Base-by-base conservation (phyloP, 2,329 filamentous ascomycete species). In the Colletotrichum gigasporum region DNA sequence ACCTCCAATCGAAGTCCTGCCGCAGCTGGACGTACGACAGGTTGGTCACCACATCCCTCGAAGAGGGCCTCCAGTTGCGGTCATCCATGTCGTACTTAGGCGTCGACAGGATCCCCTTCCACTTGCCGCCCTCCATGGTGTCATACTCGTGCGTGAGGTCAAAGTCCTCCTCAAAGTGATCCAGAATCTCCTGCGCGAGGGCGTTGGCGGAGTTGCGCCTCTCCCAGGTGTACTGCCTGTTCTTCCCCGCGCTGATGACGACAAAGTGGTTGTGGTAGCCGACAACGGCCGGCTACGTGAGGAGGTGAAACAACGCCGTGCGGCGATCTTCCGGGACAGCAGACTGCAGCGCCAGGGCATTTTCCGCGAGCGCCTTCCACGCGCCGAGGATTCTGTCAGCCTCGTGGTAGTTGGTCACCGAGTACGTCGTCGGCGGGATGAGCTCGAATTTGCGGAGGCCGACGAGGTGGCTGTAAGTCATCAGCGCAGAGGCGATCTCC, bases 351-450 rank as follows among this genome's bases (percentile, higher is more conserved):
- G 71, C 72, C 58, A 84, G 77, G 1, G 85, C 83, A 32, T 78
- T 74, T 11, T 75, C 69, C 2, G 78, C 79, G 32, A 88, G 79
- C 0, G 75, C 68, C 11, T 79, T 72, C 87, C 88, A 90, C 64
- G 85, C 80, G 3, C 79, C 77, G 10, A 90, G 78, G 1, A 90
- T 79, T 0, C 76, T 78, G 47, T 90, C 86, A 2, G 85, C 87
- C 76, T 91, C 88, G 68, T 87, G 82, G 72, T 90, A 90, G 77
- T 90, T 87, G 71, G 89, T 79, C 2, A 89, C 74, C 45, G 83
- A 88, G 75, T 87, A 91, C 3, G 83, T 87, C 14, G 78, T 78
- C 0, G 85, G 80, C 68, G 88, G 85, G 3, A 90, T 76, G 10
- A 87, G 81, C 75, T 91, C 88, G 67, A 84, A 90, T 74, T 90